Conservation (phyloP, 1,139 yeast genomes). For the Protomyces lactucae-debilis region DNA sequence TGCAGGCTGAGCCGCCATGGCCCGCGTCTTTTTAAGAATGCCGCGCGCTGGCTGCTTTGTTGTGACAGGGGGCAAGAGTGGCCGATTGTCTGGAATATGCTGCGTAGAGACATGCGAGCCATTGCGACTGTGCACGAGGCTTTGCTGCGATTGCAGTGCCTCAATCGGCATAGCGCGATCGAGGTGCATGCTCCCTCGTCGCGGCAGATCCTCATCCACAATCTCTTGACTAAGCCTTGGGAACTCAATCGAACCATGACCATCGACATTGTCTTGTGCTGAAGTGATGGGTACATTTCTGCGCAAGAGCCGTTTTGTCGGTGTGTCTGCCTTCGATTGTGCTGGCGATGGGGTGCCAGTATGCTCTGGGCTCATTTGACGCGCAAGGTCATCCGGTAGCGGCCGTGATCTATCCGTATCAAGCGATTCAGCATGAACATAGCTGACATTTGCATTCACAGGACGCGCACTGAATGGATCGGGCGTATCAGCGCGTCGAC, state of each 20-base stretch:
- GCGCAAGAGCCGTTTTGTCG: not conserved
- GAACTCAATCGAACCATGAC: constrained; percentile 19
- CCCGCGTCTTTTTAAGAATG: not conserved
- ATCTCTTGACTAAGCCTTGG: constrained; percentile 16
- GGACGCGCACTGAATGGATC: not conserved
- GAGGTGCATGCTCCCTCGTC: constrained; percentile 25
- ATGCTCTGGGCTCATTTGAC: not conserved
- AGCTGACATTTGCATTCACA: constrained; percentile 10
- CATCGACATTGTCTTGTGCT: constrained; percentile 18
- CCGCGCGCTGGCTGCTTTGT: not conserved
- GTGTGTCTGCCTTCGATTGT: not conserved
- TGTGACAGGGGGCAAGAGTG: not conserved
- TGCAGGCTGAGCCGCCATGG: not conserved
- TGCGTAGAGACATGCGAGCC: not conserved
- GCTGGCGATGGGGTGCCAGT: not conserved
- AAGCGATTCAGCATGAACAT: constrained; percentile 11
- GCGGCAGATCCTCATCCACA: constrained; percentile 5
- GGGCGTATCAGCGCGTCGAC: not conserved
- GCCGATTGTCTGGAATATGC: not conserved
- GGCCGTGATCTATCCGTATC: not conserved
- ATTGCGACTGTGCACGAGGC: not conserved
- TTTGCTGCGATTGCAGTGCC: not conserved
- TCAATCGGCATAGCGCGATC: constrained; percentile 21
- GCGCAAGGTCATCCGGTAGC: not conserved
- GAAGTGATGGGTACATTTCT: constrained; percentile 3